Evolutionary conservation across 805 yeast species (phyloP).

Genomic region (Candida tibetensis): DNA sequence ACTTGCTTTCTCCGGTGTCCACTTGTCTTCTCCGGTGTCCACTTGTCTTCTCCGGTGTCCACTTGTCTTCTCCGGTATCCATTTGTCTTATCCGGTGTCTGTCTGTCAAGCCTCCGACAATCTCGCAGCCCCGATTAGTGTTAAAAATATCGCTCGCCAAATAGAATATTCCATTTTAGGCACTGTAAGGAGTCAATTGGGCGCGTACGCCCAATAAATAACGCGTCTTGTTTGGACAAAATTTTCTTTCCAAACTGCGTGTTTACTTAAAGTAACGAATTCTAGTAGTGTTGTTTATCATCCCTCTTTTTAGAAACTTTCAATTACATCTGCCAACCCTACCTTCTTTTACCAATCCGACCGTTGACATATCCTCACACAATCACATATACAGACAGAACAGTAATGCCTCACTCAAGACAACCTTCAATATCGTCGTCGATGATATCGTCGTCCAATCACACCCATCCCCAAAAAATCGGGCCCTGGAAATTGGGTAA

Average conservation of each 20-base stretch:
- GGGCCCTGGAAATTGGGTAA: slow-evolving; percentile 85
- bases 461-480: slow-evolving; percentile 49
- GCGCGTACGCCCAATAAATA: not conserved
- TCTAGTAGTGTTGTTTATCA: not conserved
- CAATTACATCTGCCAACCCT: not conserved
- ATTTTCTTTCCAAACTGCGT: not conserved
- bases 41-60: no score
- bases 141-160: no score
- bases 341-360: not conserved
- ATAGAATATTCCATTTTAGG: not conserved
- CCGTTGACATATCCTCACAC: not conserved
- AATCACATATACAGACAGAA: no score
- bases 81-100: no score
- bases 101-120: no score
- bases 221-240: not conserved
- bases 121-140: not conserved
- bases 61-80: no score
- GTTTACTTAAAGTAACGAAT: not conserved
- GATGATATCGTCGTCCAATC: slow-evolving; percentile 44
- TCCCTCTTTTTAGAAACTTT: not conserved
- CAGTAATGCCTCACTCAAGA: slow-evolving; percentile 48
- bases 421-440: slow-evolving; percentile 62
- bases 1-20: no score
- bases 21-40: no score
- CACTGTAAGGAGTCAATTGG: not conserved